These are phyloP conservation scores for Thelephora terrestris DNA, from an alignment of 1,284 basidiomycete genomes.

Conservation along the genomic window DNA sequence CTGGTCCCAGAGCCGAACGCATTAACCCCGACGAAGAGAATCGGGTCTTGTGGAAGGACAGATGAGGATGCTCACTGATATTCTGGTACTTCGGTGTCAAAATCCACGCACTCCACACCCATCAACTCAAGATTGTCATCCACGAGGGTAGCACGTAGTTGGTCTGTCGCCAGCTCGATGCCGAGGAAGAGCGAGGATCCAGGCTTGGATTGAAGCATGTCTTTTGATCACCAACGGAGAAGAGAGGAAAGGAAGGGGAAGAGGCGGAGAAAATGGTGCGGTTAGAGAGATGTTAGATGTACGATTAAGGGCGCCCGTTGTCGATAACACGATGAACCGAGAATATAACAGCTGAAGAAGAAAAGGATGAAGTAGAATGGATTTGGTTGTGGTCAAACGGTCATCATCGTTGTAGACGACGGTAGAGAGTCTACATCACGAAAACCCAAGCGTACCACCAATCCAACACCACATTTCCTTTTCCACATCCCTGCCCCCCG, in stretches of 20 bases:
- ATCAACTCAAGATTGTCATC: slow-evolving; percentile 72
- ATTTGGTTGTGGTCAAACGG: no score
- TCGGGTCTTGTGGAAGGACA: slow-evolving; percentile 7
- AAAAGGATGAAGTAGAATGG: no score
- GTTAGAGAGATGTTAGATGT: slow-evolving; percentile 1
- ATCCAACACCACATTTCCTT: no score
- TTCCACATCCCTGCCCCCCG: no score
- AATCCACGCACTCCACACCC: slow-evolving; percentile 69
- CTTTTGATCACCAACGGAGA: not conserved
- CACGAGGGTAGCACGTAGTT: slow-evolving; percentile 68
- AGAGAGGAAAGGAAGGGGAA: no score
- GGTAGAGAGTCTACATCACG: no score
- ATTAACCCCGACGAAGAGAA: not conserved
- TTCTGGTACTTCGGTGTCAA: slow-evolving; percentile 69
- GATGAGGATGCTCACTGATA: slow-evolving; percentile 49
- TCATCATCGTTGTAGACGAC: no score
- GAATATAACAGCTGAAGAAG: no score
- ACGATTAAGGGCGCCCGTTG: not conserved
- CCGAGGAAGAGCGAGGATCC: slow-evolving; percentile 60
- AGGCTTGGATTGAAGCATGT: slow-evolving; percentile 33
- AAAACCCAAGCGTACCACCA: no score
- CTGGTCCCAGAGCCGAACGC: not conserved
- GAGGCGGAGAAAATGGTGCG: not conserved
- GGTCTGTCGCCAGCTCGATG: slow-evolving; percentile 71
- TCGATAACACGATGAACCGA: no score